Conservation (phyloP, 108 stramenopile genomes). For the Skeletonema marinoi region DNA sequence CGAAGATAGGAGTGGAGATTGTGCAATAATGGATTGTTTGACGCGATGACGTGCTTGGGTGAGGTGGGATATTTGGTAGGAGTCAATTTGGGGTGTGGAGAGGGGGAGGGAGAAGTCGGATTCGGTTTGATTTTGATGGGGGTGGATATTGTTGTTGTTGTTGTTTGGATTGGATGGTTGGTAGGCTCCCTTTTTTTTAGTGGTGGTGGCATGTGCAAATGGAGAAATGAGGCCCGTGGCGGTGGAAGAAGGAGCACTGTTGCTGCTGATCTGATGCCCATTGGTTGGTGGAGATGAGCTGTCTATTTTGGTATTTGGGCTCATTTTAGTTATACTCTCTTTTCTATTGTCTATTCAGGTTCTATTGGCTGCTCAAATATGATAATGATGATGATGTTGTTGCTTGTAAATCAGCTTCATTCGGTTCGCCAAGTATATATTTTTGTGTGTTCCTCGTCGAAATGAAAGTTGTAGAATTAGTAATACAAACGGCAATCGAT, state of each 20-base stretch:
- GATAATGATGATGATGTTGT: too few species aligned
- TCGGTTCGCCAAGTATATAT: too few species aligned
- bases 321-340: not conserved
- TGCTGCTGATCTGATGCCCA: not conserved
- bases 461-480: too few species aligned
- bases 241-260: not conserved
- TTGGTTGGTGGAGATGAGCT: not conserved
- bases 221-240: conserved; percentile 12
- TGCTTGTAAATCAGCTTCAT: too few species aligned
- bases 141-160: not conserved
- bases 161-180: not conserved
- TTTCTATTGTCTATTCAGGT: not conserved
- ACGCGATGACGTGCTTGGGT: conserved; percentile 12
- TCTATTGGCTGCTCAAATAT: not conserved
- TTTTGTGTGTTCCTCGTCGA: too few species aligned
- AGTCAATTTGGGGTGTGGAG: not conserved
- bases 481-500: too few species aligned
- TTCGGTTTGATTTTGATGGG: not conserved
- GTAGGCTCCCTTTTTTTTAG: not conserved
- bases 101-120: not conserved
- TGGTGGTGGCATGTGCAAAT: conserved; percentile 7
- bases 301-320: not conserved
- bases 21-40: conserved; percentile 21
- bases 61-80: not conserved
- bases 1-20: conserved; percentile 5